phyloP scores from a whole-genome alignment of 257 asterid species.

The Rehmannia glutinosa region DNA sequence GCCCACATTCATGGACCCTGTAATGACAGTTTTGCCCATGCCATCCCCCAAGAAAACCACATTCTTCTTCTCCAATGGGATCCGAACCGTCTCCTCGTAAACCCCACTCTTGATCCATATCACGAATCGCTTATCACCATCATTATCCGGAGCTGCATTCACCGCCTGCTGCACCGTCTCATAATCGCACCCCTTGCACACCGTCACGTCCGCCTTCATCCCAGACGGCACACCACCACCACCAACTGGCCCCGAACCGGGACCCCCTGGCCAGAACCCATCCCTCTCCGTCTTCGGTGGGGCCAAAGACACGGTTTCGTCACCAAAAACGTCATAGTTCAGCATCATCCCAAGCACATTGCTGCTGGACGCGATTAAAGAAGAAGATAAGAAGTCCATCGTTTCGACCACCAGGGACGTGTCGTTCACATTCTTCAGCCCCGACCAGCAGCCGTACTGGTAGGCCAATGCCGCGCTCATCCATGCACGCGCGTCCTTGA shows the following conservation, averaged over 20 bases:
- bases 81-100: conserved; percentile 62
- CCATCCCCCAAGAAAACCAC: too few species aligned
- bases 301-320: conserved; percentile 42
- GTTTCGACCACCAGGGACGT: conserved; percentile 34
- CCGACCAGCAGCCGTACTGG: conserved; percentile 47
- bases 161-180: too few species aligned
- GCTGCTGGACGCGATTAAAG: conserved; percentile 36
- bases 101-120: conserved; percentile 52
- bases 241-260: neutral
- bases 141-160: conserved; percentile 41
- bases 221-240: conserved; percentile 34
- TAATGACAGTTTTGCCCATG: too few species aligned
- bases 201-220: conserved; percentile 45
- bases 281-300: conserved; percentile 57
- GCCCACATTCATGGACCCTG: too few species aligned
- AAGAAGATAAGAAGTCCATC: conserved; percentile 34
- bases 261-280: conserved; percentile 46
- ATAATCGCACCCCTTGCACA: conserved; percentile 43
- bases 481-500: conserved; percentile 59
- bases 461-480: conserved; percentile 40
- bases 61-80: conserved; percentile 56
- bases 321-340: conserved; percentile 46
- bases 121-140: conserved; percentile 37
- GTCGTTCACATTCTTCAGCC: conserved; percentile 32
- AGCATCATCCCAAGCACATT: conserved; percentile 52